These are phyloP conservation scores for Scutellaria minor DNA, from an alignment of 257 asterid species.

Conservation along the genomic window DNA sequence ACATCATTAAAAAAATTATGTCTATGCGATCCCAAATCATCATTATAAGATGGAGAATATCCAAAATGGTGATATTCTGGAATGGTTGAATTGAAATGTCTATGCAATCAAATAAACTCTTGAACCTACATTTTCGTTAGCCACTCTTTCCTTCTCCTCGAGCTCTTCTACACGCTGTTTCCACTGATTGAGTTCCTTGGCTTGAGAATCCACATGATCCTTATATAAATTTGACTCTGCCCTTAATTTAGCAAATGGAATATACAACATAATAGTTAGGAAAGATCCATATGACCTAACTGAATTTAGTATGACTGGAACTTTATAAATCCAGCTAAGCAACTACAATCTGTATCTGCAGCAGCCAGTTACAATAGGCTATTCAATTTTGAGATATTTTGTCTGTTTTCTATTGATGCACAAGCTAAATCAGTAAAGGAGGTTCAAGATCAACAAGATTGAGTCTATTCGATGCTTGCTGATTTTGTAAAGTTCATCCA, in stretches of 20 bases:
- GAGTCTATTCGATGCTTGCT: conserved; percentile 10
- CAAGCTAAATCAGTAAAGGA: conserved; percentile 7
- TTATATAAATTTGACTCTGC: conserved; percentile 77
- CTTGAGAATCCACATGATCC: conserved; percentile 77
- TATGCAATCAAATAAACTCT: conserved; percentile 24
- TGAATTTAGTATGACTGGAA: conserved; percentile 11
- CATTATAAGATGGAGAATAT: neutral
- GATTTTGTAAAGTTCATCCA: conserved; percentile 4
- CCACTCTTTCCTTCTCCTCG: conserved; percentile 91
- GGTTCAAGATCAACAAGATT: conserved; percentile 17
- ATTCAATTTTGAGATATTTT: conserved; percentile 29
- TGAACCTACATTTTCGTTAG: conserved; percentile 88
- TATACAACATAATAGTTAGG: conserved; percentile 34
- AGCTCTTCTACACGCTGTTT: conserved; percentile 82
- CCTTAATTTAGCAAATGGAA: conserved; percentile 62
- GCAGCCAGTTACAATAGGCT: conserved; percentile 22
- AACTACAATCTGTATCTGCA: conserved; percentile 4
- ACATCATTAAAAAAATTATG: neutral
- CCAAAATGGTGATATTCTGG: conserved; percentile 1
- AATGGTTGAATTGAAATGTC: conserved; percentile 7
- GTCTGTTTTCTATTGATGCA: conserved; percentile 19
- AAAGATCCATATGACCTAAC: conserved; percentile 22
- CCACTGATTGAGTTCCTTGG: conserved; percentile 81
- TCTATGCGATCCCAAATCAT: conserved; percentile 20
- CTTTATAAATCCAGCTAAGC: conserved; percentile 14